A percentile compares a stretch with the other conserved stretches of the same genome.
Conservation (phyloP, 345 rosid genomes). For the Orychophragmus violaceus region DNA sequence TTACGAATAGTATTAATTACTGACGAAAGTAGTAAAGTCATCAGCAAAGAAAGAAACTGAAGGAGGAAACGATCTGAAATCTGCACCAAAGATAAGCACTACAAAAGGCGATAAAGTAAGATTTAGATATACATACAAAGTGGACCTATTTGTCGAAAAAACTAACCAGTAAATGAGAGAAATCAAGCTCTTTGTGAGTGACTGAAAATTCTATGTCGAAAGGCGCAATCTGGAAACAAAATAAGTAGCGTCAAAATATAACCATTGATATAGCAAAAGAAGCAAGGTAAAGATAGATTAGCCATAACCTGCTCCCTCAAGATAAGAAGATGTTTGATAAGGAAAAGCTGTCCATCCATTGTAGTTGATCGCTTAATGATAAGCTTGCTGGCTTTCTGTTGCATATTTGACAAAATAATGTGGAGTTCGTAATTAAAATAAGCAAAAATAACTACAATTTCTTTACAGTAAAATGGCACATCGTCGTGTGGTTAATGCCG, state of each 20-base stretch:
- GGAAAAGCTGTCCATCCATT: constrained; percentile 96
- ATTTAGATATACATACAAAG: neutral
- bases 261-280: constrained; percentile 3
- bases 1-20: constrained; percentile 4
- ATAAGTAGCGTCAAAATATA: neutral
- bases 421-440: neutral
- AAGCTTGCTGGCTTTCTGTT: constrained; percentile 89
- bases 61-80: neutral
- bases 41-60: neutral
- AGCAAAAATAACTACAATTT: neutral
- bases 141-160: constrained; percentile 9
- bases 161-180: constrained; percentile 96
- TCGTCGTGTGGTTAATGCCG: too few species aligned
- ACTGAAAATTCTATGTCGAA: constrained; percentile 95
- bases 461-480: constrained; percentile 2
- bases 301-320: constrained; percentile 85
- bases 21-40: neutral
- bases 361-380: constrained; percentile 66
- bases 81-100: neutral
- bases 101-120: neutral
- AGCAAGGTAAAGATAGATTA: constrained; percentile 13
- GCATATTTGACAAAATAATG: constrained; percentile 16
- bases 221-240: constrained; percentile 70
- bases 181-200: constrained; percentile 96
- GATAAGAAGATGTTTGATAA: constrained; percentile 85